Evolutionary conservation across 371 early-diverging fungal genomes (phyloP).

Genomic region (Mucor sp.): DNA sequence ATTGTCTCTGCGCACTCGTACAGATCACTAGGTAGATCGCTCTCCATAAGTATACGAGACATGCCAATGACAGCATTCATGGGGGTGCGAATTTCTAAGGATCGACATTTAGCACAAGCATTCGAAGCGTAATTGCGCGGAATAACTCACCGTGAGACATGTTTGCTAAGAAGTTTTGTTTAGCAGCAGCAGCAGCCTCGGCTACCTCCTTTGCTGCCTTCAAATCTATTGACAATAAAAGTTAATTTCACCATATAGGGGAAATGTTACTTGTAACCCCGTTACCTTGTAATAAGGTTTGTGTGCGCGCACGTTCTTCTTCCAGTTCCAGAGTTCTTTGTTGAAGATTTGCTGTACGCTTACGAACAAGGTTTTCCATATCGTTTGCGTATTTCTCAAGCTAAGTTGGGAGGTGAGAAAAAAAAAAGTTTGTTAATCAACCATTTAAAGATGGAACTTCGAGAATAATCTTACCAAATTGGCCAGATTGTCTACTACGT

Average conservation of each 20-base stretch:
- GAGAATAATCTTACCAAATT: conserved; percentile 29
- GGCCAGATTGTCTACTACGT: conserved; percentile 55
- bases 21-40: conserved; percentile 51
- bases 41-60: conserved; percentile 56
- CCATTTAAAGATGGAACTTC: not conserved
- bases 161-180: conserved; percentile 59
- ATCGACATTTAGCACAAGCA: not conserved
- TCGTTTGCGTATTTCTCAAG: conserved; percentile 59
- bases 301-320: conserved; percentile 49
- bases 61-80: conserved; percentile 65
- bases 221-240: conserved; percentile 31
- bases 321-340: conserved; percentile 53
- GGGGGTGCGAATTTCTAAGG: conserved; percentile 45
- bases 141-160: conserved; percentile 52
- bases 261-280: not conserved
- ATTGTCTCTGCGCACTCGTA: conserved; percentile 54
- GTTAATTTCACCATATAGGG: not conserved
- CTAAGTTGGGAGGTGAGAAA: conserved; percentile 7
- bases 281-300: conserved; percentile 36
- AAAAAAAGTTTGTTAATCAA: not conserved
- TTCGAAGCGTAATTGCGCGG: not conserved
- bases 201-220: conserved; percentile 56
- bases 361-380: conserved; percentile 53
- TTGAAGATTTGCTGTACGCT: conserved; percentile 52
- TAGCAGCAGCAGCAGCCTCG: conserved; percentile 55